Evolutionary conservation across 2,329 filamentous ascomycete genomes (phyloP).

Genomic region (Aspergillus ochraceoroseus): DNA sequence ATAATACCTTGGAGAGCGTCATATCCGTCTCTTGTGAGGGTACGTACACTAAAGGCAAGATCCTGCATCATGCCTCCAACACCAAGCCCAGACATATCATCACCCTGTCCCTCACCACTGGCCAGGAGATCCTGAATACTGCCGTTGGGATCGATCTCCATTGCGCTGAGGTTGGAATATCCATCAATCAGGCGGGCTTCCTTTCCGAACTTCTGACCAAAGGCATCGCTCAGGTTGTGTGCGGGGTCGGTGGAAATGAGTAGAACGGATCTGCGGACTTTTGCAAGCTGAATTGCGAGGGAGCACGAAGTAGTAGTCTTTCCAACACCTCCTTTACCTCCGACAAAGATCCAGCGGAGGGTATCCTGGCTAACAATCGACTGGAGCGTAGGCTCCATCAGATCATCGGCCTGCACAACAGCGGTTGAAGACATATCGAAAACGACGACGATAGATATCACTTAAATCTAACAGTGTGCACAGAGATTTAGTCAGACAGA

Average conservation of each 20-base stretch:
- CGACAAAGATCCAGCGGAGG: slow-evolving; percentile 98
- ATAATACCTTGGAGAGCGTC: slow-evolving; percentile 1
- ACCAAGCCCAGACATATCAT: slow-evolving; percentile 63
- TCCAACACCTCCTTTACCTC: slow-evolving; percentile 95
- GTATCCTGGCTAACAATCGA: slow-evolving; percentile 92
- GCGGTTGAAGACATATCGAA: slow-evolving; percentile 42
- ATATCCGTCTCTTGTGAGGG: neutral
- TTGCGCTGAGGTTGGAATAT: slow-evolving; percentile 88
- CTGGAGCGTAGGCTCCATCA: slow-evolving; percentile 87
- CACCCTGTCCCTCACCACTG: slow-evolving; percentile 59
- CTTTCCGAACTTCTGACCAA: slow-evolving; percentile 99
- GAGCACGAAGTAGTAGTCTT: slow-evolving; percentile 99
- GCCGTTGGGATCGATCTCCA: slow-evolving; percentile 98
- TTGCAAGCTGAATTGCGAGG: slow-evolving; percentile 93
- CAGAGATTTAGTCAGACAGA: neutral
- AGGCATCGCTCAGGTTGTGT: slow-evolving; percentile 96
- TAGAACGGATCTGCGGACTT: slow-evolving; percentile 88
- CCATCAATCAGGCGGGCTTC: slow-evolving; percentile 89
- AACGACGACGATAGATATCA: no score
- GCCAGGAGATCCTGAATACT: slow-evolving; percentile 93
- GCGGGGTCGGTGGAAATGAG: slow-evolving; percentile 98
- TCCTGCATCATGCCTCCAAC: slow-evolving; percentile 99
- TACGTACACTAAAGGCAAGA: slow-evolving; percentile 76
- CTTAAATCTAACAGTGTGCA: no score
- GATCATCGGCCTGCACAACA: slow-evolving; percentile 55